Evolutionary conservation across 1,139 yeast genomes (phyloP), one percentile per base, ranked within the genome.

Genomic region (Hyphopichia pseudoburtonii): DNA sequence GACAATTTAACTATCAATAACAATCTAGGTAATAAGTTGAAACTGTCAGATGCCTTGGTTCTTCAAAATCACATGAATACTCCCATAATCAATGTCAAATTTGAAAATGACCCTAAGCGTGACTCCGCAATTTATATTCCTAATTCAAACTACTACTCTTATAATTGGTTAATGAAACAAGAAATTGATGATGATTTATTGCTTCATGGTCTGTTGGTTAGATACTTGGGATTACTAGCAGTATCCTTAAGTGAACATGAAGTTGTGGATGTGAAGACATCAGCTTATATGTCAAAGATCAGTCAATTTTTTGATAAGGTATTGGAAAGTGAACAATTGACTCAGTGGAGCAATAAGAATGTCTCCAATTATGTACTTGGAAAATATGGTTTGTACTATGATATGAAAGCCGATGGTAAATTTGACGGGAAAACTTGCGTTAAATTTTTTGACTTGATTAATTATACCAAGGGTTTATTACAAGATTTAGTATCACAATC

Each of bases 241-340:
- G 61, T 71, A 8, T 52, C 67, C 3, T 48, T 71, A 25, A 58
- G 70, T 40, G 77, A 71, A 37, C 72, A 63, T 39, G 76, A 71
- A 40, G 67, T 70, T n/a, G 62, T 66, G 7, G 64, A 64, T 39
- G 56, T 54, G 41, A 57, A 54, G 28, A 51, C 66, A 1, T 30
- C 43, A 2, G 42, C 48, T 4, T 66, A 65, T 46, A 51, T 60
- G 30, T 35, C 44, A 5, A 42, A 43, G 14, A 52, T 65, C 10
- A 42, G 39, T 8, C 25, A 40, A 0, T 54, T 47, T 27, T 62
- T 57, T 31, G 40, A 49, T 2, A 33, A 41, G 2, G 49, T 65
- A 23, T 21, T 49, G n/a, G 43, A 57, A 33, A n/a, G 33, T 3
- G 36, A 44, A 0, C 33, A 28, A 7, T 37, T 64, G 4, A 29